Base-by-base conservation (phyloP, 805 yeast species). In the Saccharomycopsis fibuligera region DNA sequence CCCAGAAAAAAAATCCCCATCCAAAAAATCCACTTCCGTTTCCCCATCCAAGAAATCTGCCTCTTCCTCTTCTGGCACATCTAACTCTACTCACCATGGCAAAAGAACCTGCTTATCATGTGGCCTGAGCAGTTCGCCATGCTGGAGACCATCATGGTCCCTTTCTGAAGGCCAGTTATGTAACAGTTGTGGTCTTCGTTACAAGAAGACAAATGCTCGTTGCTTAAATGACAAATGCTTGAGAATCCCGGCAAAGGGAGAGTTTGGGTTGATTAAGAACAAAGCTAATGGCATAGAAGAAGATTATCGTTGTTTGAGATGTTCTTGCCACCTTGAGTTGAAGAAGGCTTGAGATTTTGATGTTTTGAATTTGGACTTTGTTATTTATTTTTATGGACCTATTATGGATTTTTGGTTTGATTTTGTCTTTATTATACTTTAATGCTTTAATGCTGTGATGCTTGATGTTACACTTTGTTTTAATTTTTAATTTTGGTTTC, bases 121-220 rank as follows among this genome's bases (percentile, higher is more conserved):
- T 67, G 88, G 89, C 5, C 79, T 93, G 1, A 83, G 81, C 48
- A 93, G 86, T 57, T 86, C 95, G 4, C 99, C 99, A 3, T 91
- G 99, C 66, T 91, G 99, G 99, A 78, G 99, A 62, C 99, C 99
- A 1, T 84, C 95, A 4, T 91, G 99, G 99, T 81, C 91, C 2
- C 72, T 80, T 24, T 72, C 81, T 56, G 88, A 85, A 54, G 98
- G 97, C n/a, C 98, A 90, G 68, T 74, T 91, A 57, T 91, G 99
- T 70, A 91, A 91, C 63, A 87, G 96, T 1, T 91, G 99, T 67
- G 99, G 99, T 1, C 71, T 91, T 58, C 74, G 99, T 56, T 91
- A 86, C 69, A 90, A 93, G 66, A 91, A 91, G 68, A 90, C 97
- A 0, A 86, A 87, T 24, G 95, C 96, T 2, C 76, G 97, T 60